Evolutionary conservation across 805 yeast genomes (phyloP).

Genomic region (Priceomyces haplophilus): DNA sequence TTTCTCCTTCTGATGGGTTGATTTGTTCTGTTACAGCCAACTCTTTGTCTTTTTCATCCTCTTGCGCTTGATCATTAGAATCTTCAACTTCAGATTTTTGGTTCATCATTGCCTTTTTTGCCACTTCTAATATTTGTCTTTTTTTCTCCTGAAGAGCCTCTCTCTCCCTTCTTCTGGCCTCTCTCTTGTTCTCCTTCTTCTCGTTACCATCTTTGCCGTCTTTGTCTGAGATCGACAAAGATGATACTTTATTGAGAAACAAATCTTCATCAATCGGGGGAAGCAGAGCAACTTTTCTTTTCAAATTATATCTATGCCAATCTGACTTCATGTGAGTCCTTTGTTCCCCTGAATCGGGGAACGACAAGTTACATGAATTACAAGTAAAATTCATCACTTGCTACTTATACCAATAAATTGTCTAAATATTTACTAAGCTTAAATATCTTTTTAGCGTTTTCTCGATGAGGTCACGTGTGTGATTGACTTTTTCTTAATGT

Average conservation of each 20-base stretch:
- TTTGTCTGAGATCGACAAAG: conserved; percentile 16
- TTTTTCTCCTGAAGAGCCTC: conserved; percentile 50
- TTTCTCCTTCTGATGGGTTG: neutral
- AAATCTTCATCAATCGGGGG: conserved; percentile 44
- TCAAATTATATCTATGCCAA: conserved; percentile 96
- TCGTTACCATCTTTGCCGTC: conserved; percentile 19
- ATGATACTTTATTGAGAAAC: conserved; percentile 30
- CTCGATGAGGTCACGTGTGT: conserved; percentile 9
- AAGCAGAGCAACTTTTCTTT: conserved; percentile 79
- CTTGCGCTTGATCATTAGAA: neutral
- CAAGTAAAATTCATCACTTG: conserved; percentile 53
- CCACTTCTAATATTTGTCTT: conserved; percentile 45
- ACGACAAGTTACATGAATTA: conserved; percentile 82
- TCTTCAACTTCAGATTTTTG: conserved; percentile 3
- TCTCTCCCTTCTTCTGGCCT: conserved; percentile 47
- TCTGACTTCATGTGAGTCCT: conserved; percentile 94
- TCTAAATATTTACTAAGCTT: no score
- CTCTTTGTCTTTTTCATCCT: conserved; percentile 5
- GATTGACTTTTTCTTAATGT: neutral
- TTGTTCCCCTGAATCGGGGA: conserved; percentile 79
- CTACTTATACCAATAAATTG: no score
- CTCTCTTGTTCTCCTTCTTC: conserved; percentile 45
- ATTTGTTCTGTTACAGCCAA: neutral
- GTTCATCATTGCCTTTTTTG: conserved; percentile 39
- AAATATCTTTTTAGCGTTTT: neutral